Conservation (phyloP, 164 flowering plant genomes). For the Malania oleifera region DNA sequence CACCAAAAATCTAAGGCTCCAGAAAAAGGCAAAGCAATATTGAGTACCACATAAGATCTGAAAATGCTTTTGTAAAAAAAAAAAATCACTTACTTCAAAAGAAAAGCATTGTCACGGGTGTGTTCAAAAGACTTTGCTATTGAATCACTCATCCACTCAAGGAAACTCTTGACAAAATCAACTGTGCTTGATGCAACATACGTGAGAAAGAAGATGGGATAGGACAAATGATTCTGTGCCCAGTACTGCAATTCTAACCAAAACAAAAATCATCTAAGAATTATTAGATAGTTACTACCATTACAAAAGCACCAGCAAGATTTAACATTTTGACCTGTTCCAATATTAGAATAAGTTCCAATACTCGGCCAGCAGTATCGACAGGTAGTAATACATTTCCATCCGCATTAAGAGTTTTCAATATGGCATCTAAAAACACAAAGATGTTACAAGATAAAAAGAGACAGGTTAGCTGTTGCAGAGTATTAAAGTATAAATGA, state of each 20-base stretch:
- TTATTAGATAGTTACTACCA: neutral
- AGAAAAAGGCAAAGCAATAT: neutral
- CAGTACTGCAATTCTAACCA: constrained; percentile 56
- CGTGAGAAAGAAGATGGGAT: constrained; percentile 85
- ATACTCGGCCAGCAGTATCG: constrained; percentile 87
- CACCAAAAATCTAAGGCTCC: neutral
- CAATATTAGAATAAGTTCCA: constrained; percentile 78
- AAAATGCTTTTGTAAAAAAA: neutral
- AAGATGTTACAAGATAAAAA: neutral
- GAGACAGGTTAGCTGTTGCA: neutral
- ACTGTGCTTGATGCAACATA: constrained; percentile 87
- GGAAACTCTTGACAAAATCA: constrained; percentile 90
- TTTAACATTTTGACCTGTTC: constrained; percentile 59
- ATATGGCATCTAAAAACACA: constrained; percentile 43
- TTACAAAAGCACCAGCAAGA: neutral
- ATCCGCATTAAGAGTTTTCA: constrained; percentile 61
- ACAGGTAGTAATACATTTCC: constrained; percentile 93
- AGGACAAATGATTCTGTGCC: constrained; percentile 59
- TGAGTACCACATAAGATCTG: neutral
- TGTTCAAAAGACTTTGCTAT: constrained; percentile 95
- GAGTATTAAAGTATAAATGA: neutral
- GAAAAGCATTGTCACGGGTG: constrained; percentile 91
- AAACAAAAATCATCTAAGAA: constrained; percentile 1
- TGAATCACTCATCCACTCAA: constrained; percentile 99
- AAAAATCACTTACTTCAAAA: constrained; percentile 60